phyloP scores from a whole-genome alignment of 805 yeast genomes.

The Candida vaughaniae region DNA sequence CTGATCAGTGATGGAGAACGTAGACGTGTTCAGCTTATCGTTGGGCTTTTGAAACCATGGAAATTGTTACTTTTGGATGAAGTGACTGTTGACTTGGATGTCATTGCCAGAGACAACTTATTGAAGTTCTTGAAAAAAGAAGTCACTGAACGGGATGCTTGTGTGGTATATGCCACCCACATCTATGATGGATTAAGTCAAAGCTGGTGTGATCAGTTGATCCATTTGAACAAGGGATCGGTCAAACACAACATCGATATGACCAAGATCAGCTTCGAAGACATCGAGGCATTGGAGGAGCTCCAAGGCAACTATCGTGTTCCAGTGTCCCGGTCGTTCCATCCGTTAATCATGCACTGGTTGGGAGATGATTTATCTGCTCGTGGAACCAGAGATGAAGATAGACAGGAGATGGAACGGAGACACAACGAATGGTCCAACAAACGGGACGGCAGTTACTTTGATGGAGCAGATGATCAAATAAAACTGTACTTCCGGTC shows the following conservation, averaged over 20 bases:
- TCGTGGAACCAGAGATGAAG: conserved; percentile 57
- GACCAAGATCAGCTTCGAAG: conserved; percentile 27
- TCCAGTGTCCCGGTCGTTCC: conserved; percentile 51
- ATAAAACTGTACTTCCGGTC: conserved; percentile 50
- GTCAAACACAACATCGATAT: conserved; percentile 38
- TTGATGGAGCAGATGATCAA: conserved; percentile 46
- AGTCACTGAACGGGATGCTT: conserved; percentile 64
- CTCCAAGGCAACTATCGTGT: conserved; percentile 26
- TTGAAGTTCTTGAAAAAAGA: conserved; percentile 72
- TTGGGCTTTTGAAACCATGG: conserved; percentile 95
- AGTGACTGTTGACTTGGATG: conserved; percentile 96
- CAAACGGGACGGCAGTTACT: conserved; percentile 33
- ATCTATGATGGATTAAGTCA: conserved; percentile 90
- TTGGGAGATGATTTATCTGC: conserved; percentile 48
- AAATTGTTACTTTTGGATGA: conserved; percentile 84
- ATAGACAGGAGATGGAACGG: conserved; percentile 34
- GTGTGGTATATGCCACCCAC: conserved; percentile 92
- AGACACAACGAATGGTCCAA: conserved; percentile 58
- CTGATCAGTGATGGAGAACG: conserved; percentile 93
- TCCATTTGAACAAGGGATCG: conserved; percentile 73
- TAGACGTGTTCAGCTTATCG: conserved; percentile 86
- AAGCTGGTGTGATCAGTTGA: conserved; percentile 79
- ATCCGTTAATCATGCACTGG: conserved; percentile 76
- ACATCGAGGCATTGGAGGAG: conserved; percentile 12
- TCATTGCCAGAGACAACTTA: conserved; percentile 76